These are phyloP conservation scores for Narthecium ossifragum DNA, from an alignment of 106 monocot genomes.

Conservation along the genomic window DNA sequence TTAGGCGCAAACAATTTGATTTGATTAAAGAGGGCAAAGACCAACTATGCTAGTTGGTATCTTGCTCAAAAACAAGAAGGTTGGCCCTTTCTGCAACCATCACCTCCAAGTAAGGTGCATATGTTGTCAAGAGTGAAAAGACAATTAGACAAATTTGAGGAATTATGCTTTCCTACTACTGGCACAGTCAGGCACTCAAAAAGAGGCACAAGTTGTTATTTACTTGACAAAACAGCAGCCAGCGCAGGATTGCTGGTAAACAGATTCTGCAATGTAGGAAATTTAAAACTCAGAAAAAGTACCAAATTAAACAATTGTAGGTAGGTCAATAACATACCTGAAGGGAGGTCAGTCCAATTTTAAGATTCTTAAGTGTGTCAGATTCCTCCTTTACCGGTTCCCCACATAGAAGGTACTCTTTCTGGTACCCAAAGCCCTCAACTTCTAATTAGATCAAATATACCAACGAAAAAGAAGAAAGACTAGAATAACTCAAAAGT, in stretches of 20 bases:
- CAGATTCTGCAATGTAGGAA: slow-evolving; percentile 57
- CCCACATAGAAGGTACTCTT: slow-evolving; percentile 1
- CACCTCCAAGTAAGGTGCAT: slow-evolving; percentile 94
- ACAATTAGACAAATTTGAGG: slow-evolving; percentile 73
- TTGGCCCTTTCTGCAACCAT: slow-evolving; percentile 93
- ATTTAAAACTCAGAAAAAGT: background rate
- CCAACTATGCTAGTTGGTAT: too few relatives aligned
- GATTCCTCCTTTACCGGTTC: slow-evolving; percentile 24
- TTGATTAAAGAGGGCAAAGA: too few relatives aligned
- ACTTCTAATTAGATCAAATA: too few relatives aligned
- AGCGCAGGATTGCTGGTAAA: slow-evolving; percentile 74
- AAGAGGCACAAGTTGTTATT: slow-evolving; percentile 79
- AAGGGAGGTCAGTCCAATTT: slow-evolving; percentile 73
- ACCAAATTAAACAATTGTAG: too few relatives aligned
- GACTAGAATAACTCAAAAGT: background rate
- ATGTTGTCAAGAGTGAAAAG: slow-evolving; percentile 71
- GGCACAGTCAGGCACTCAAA: slow-evolving; percentile 66
- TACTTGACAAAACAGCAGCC: slow-evolving; percentile 75
- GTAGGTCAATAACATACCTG: slow-evolving; percentile 67
- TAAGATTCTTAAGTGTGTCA: slow-evolving; percentile 63
- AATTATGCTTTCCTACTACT: slow-evolving; percentile 53
- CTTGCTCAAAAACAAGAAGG: slow-evolving; percentile 75
- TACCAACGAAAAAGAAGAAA: background rate
- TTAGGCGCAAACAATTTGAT: too few relatives aligned
- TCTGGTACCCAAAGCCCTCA: too few relatives aligned